Base-by-base conservation (phyloP, 2,329 filamentous ascomycete species). In the Calonectria honghensis region DNA sequence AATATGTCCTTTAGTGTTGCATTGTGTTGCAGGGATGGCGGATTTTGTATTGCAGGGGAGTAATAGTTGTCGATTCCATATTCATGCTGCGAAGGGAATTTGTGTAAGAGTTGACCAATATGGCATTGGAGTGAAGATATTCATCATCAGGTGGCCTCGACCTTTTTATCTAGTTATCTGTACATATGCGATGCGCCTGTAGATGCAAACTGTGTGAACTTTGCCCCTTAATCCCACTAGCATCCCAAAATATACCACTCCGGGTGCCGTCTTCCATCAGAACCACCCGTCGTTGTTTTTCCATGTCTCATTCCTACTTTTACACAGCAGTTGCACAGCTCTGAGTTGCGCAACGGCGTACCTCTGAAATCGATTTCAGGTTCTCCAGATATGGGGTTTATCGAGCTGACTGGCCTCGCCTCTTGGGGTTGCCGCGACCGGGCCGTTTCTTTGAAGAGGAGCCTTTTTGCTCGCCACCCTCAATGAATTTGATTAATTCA, bases 401-500 rank as follows among this genome's bases (percentile, higher is more conserved):
- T 76, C 72, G 79, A 39, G 77, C 75, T 18, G 78, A 73, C 74
- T 81, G 79, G 65, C 89, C 88, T 66, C 90, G 85, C 75, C 88
- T 86, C 85, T 92, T 92, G 14, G 90, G 90, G 76, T 91, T 91
- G 76, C 87, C 87, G 35, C 89, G 87, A 68, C 87, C 85, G 50
- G 88, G 83, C 64, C 89, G 87, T 84, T 92, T 92, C 86, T 93
- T 93, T n/a, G 86, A 84, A 71, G 85, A 85, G 75, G 85, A 88
- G 77, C 87, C 86, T 81, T 89, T 88, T 75, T 88, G 86, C 69
- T 92, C 90, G 20, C 85, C 88, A 54, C 96, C 96, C 85, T 98
- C 97, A 79, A 99, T 98, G 85, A 96, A 98, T 85, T 94, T 95
- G 83, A 99, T 89, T 51, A 99, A 88, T 84, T 99, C 96, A 80